Evolutionary conservation across 1,284 basidiomycete genomes (phyloP).

Genomic region (Neolentinus lepideus): DNA sequence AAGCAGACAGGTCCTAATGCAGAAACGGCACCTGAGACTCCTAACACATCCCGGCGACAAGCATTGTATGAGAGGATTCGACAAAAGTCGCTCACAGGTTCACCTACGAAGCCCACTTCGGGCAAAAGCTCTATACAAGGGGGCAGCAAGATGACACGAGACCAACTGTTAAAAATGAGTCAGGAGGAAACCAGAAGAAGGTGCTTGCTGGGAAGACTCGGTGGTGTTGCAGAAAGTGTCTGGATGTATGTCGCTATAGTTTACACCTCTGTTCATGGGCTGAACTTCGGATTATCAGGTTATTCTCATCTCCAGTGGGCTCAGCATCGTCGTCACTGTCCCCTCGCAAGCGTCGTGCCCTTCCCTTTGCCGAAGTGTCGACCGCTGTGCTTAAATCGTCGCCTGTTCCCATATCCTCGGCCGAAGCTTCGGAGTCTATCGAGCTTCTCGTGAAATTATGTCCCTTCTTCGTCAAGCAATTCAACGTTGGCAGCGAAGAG

Average conservation of each 20-base stretch:
- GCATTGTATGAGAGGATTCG: conserved; percentile 75
- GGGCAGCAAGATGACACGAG: conserved; percentile 45
- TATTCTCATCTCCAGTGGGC: conserved; percentile 55
- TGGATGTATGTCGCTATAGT: conserved; percentile 58
- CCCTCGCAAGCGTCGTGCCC: conserved; percentile 56
- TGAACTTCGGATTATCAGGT: conserved; percentile 29
- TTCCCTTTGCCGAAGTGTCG: conserved; percentile 58
- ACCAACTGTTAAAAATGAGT: conserved; percentile 60
- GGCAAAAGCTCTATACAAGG: conserved; percentile 29
- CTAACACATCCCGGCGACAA: conserved; percentile 63
- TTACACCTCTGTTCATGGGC: not conserved
- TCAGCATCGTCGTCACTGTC: conserved; percentile 39
- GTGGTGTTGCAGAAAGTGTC: conserved; percentile 74
- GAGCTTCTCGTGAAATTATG: conserved; percentile 58
- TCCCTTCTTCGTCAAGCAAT: conserved; percentile 66
- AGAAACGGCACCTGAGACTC: conserved; percentile 54
- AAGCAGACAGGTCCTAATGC: conserved; percentile 51
- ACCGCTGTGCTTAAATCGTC: conserved; percentile 69
- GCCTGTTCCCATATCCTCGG: conserved; percentile 65
- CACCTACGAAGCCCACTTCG: conserved; percentile 51
- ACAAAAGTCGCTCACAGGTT: conserved; percentile 55
- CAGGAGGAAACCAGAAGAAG: conserved; percentile 71
- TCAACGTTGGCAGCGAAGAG: conserved; percentile 59
- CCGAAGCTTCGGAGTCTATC: conserved; percentile 70
- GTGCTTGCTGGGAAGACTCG: conserved; percentile 68